Base-by-base conservation (phyloP, 805 yeast species). In the Ogataea parapolymorpha region DNA sequence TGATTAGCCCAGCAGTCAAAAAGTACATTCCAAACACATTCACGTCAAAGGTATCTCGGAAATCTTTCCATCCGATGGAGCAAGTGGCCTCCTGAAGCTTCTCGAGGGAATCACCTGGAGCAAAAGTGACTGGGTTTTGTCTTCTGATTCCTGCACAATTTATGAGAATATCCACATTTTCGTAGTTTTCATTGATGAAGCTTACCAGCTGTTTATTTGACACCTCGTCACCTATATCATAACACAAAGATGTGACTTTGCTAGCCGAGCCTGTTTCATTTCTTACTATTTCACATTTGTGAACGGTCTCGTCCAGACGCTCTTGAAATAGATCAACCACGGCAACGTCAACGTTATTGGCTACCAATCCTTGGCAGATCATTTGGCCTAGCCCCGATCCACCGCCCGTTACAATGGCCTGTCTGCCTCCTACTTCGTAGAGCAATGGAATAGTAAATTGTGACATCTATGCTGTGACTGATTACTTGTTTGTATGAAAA, bases 11-110 rank as follows among this genome's bases (percentile, higher is more conserved):
- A 11, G 44, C 56, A 11, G 58, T 53, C 31, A 53, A 32, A 27
- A 53, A 51, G 32, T 53, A 53, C 51, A 48, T 51, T 14, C 58
- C 58, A 23, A 51, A 48, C 2, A 53, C 58, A 32, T 53, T 53
- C 13, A 51, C 55, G 27, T 50, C 55, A 32, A 53, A 53, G 4
- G 45, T 42, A 26, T 52, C 50, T 24, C 49, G 26, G 37, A 53
- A 53, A 27, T 51, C 54, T 3, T 38, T 35, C 54, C 58, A 53
- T 3, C 35, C 34, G 15, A 53, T 51, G 11, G 58, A 53, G 29
- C 41, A 40, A 11, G 58, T 26, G 4, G 56, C 53, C 18, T 51
- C 56, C 4, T 41, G 46, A 2, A 53, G 41, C 16, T 44, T 43
- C 15, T 53, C 53, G 0, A 53, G 34, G 2, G 53, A 23, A 26